Evolutionary conservation across 495 filamentous ascomycete genomes (phyloP), one percentile per base, ranked within the genome.

Genomic region (Penicillium canescens): DNA sequence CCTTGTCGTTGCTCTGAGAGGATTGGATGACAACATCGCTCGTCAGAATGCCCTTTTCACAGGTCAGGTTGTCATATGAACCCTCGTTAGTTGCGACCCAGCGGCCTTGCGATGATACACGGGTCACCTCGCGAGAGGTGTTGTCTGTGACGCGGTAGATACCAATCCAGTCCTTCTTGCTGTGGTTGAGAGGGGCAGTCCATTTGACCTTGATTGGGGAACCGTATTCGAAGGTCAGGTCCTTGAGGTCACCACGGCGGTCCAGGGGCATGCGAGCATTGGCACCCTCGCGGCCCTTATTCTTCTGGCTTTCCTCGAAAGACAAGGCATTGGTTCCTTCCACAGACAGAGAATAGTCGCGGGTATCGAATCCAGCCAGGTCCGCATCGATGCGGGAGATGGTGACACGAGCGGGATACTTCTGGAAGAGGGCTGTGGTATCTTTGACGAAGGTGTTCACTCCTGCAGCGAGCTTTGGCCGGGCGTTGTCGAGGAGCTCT

Each of bases 61-160:
- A 84, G 40, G 84, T 83, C 4, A 79, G 79, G 44, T 87, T 88
- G 63, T 94, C 90, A 66, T 89, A 96, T 54, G 82, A 77, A 54
- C 89, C 88, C 37, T 81, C 75, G 55, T 86, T 88, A 2, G 86
- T 89, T 1, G 92, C 88, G 33, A 94, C 77, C 94, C 94, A 98
- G 50, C 94, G 84, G 46, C 92, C 93, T 57, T 94, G 86, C 9
- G 91, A 94, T 11, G 89, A 84, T 14, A 97, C 82, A 20, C 87
- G 82, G 21, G 93, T 94, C 21, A 87, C 73, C 40, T 96, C 89
- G 38, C 94, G 82, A 20, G 87, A 92, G 4, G 84, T 82, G 64
- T 97, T 98, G 68, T 98, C 95, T 4, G 89, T 91, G 18, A 98
- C 88, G 76, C 88, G 89, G 75, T 97, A 98, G 6, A 98, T 76